Percentiles rank a stretch among this genome's conserved stretches.
Evolutionary conservation across 1,284 basidiomycete species (phyloP).

Genomic region (Ganoderma lingzhi): DNA sequence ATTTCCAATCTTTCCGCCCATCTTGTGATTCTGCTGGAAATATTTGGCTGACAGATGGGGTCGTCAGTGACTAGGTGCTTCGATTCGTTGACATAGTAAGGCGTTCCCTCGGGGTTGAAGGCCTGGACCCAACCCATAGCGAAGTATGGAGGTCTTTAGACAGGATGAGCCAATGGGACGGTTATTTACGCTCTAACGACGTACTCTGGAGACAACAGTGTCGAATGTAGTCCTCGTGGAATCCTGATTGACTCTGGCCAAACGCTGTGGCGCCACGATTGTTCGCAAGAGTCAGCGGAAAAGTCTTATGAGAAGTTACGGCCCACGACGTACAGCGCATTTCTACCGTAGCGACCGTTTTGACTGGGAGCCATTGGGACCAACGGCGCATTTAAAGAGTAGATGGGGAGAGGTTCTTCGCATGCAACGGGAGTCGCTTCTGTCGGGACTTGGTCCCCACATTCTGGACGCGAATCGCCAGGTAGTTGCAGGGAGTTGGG

Average conservation of each 20-base stretch:
- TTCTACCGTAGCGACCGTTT: constrained; percentile 31
- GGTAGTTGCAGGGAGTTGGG: background rate
- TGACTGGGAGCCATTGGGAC: constrained; percentile 26
- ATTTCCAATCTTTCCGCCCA: constrained; percentile 17
- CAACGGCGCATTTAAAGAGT: constrained; percentile 9
- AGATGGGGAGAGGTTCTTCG: constrained; percentile 12
- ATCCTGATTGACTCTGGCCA: constrained; percentile 20
- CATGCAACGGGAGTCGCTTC: background rate
- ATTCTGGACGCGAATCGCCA: background rate
- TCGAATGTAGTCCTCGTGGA: constrained; percentile 19
- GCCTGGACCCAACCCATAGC: constrained; percentile 29
- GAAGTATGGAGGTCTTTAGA: constrained; percentile 21
- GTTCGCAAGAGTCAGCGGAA: background rate
- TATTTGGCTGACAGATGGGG: constrained; percentile 17
- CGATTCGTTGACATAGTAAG: constrained; percentile 34
- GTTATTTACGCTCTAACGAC: background rate
- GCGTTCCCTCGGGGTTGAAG: constrained; percentile 40
- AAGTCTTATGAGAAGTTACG: background rate
- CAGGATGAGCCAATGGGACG: background rate
- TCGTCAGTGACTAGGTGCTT: constrained; percentile 37
- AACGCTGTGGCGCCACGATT: constrained; percentile 5
- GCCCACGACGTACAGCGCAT: constrained; percentile 13
- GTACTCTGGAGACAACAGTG: constrained; percentile 17
- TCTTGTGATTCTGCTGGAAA: constrained; percentile 16
- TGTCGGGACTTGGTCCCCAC: background rate